Evolutionary conservation across 345 rosid genomes (phyloP), one percentile per base, ranked within the genome.

Genomic region (Erysimum cheiranthoides): DNA sequence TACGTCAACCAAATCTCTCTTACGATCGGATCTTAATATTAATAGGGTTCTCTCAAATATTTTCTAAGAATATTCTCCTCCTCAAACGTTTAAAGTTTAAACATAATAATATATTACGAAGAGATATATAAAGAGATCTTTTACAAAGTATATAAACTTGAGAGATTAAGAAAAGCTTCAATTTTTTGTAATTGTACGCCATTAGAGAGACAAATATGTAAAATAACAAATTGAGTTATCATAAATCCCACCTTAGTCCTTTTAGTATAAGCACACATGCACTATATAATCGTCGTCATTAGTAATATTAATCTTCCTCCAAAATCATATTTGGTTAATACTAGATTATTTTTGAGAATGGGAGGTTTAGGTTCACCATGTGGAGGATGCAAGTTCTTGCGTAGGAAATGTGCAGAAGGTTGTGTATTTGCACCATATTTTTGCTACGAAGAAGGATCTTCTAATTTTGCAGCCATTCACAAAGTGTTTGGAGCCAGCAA

Each of bases 401-500:
- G 98, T 62, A 87, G 98, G 82, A 94, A 90, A 83, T 94, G 98
- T 78, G 86, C 83, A 7, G 84, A 86, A 51, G 98, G 97, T 3
- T 94, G 98, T 79, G 95, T 94, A 30, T 94, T 94, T 81, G 95
- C 97, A 40, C 98, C 98, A 66, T 94, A 89, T 62, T 92, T 94
- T 78, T 90, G 97, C 83, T 91, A 90, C 79, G 98, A 94, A 81
- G 90, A 92, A 80, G 97, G 97, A 0, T 90, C 96, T 53, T 73
- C 95, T 10, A 92, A 86, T 61, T 94, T 94, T 78, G 92, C 90
- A 54, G 97, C 96, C 46, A 92, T 94, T 31, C 98, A 92, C 81
- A 90, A 86, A 83, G 96, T 94, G 42, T 94, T 94, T 64, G 98
- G 98, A 60, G 98, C 98, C 34, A 94, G 98, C 83, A 92, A 94